Conservation (phyloP, 108 stramenopile genomes). For the Skeletonema potamos region DNA sequence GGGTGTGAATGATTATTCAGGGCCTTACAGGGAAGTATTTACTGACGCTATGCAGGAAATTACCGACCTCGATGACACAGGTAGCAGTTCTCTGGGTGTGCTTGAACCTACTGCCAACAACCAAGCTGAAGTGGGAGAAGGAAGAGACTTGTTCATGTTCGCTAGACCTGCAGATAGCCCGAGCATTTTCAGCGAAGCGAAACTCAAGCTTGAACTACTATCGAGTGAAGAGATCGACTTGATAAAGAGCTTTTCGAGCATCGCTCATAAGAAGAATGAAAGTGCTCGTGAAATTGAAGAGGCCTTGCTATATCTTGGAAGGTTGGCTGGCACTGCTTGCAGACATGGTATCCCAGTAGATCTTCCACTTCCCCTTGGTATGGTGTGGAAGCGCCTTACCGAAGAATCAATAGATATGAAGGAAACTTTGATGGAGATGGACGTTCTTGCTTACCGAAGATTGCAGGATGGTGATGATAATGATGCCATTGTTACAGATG, state of each 20-base stretch:
- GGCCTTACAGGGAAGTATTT: slow-evolving; percentile 96
- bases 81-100: slow-evolving; percentile 66
- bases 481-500: not conserved
- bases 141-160: slow-evolving; percentile 77
- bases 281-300: slow-evolving; percentile 68
- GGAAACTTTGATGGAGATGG: slow-evolving; percentile 61
- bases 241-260: slow-evolving; percentile 55
- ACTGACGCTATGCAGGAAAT: slow-evolving; percentile 90
- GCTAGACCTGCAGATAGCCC: slow-evolving; percentile 23
- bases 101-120: slow-evolving; percentile 84
- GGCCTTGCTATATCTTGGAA: slow-evolving; percentile 86
- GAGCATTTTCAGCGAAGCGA: not conserved
- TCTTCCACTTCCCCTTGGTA: slow-evolving; percentile 75
- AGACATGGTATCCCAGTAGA: slow-evolving; percentile 90
- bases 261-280: slow-evolving; percentile 58
- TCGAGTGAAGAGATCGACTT: slow-evolving; percentile 56
- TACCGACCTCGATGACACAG: slow-evolving; percentile 42
- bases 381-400: slow-evolving; percentile 68
- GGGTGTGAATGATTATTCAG: slow-evolving; percentile 98
- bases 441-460: slow-evolving; percentile 55
- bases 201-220: slow-evolving; percentile 15
- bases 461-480: slow-evolving; percentile 19
- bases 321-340: slow-evolving; percentile 88
- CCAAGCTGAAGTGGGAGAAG: slow-evolving; percentile 66
- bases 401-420: slow-evolving; percentile 49